Percentiles rank a stretch among this genome's conserved stretches.
These are phyloP conservation scores for Chondrus crispus DNA, from an alignment of 23 red algal genomes.

Conservation along the genomic window DNA sequence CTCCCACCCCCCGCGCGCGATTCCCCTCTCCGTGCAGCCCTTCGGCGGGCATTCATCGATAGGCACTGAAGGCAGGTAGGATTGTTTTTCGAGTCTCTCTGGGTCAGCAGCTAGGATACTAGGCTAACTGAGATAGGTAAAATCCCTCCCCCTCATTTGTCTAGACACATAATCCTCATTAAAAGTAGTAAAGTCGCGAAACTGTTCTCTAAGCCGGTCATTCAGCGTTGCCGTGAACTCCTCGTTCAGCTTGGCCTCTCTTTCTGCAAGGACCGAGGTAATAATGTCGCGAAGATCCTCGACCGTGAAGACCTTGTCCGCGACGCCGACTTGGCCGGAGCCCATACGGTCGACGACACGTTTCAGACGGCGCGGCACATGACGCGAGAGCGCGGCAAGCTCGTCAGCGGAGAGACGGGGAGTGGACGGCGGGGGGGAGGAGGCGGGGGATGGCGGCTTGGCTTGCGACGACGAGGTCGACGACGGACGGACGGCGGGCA, in stretches of 20 bases:
- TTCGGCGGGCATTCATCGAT: too few relatives aligned
- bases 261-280: slow-evolving; percentile 27
- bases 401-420: slow-evolving; percentile 34
- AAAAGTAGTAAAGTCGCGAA: slow-evolving; percentile 83
- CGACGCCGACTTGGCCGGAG: background rate
- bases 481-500: background rate
- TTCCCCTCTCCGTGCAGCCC: too few relatives aligned
- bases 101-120: too few relatives aligned
- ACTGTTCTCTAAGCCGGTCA: slow-evolving; percentile 71
- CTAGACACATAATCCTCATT: slow-evolving; percentile 77
- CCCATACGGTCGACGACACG: slow-evolving; percentile 42
- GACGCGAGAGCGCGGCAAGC: slow-evolving; percentile 25
- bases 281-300: slow-evolving; percentile 43
- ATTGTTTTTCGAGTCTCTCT: too few relatives aligned
- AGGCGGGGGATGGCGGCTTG: background rate
- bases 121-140: slow-evolving; percentile 57
- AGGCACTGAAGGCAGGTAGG: too few relatives aligned
- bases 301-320: slow-evolving; percentile 44
- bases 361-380: slow-evolving; percentile 44
- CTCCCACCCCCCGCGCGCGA: too few relatives aligned
- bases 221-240: slow-evolving; percentile 26
- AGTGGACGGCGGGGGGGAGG: background rate
- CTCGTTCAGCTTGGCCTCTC: slow-evolving; percentile 48
- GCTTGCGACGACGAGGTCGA: background rate
- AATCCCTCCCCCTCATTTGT: slow-evolving; percentile 69